Percentiles rank a stretch among this genome's conserved stretches.
phyloP scores from a whole-genome alignment of 768 basidiomycete genomes.

The Lyophyllum atratum region DNA sequence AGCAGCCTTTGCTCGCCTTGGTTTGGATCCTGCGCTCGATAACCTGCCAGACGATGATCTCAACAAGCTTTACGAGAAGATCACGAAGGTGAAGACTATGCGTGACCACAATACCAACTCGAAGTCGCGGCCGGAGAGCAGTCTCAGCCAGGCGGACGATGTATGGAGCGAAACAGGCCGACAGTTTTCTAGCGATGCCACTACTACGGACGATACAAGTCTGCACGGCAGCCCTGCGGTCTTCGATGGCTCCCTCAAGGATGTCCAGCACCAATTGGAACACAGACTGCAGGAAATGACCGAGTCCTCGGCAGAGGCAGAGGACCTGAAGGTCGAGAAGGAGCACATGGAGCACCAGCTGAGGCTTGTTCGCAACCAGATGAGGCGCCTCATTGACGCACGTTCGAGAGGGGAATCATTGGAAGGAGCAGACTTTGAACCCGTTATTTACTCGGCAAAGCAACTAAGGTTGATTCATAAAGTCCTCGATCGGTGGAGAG shows the following conservation, averaged over 20 bases:
- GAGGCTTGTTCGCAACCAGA: slow-evolving; percentile 75
- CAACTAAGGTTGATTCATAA: slow-evolving; percentile 83
- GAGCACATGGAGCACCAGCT: slow-evolving; percentile 93
- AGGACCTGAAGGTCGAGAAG: slow-evolving; percentile 87
- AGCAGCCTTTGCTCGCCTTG: slow-evolving; percentile 84
- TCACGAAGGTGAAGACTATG: slow-evolving; percentile 88
- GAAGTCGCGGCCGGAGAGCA: slow-evolving; percentile 87
- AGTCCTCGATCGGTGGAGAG: slow-evolving; percentile 84
- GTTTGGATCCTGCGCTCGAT: slow-evolving; percentile 87
- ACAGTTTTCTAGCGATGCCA: slow-evolving; percentile 73
- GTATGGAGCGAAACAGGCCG: slow-evolving; percentile 89
- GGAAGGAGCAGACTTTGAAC: slow-evolving; percentile 68
- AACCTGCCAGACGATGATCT: slow-evolving; percentile 94
- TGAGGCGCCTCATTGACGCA: slow-evolving; percentile 79
- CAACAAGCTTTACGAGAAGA: slow-evolving; percentile 92
- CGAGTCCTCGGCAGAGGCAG: slow-evolving; percentile 62
- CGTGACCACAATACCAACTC: slow-evolving; percentile 79
- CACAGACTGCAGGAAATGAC: slow-evolving; percentile 64
- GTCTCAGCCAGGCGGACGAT: slow-evolving; percentile 83
- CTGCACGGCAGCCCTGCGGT: slow-evolving; percentile 65
- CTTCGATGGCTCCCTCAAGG: slow-evolving; percentile 61
- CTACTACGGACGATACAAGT: slow-evolving; percentile 84
- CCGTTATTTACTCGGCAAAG: slow-evolving; percentile 78
- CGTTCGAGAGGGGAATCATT: slow-evolving; percentile 78
- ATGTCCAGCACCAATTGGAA: slow-evolving; percentile 77